Base-by-base conservation (phyloP, 768 basidiomycete genomes). In the Wakefieldia striispora region DNA sequence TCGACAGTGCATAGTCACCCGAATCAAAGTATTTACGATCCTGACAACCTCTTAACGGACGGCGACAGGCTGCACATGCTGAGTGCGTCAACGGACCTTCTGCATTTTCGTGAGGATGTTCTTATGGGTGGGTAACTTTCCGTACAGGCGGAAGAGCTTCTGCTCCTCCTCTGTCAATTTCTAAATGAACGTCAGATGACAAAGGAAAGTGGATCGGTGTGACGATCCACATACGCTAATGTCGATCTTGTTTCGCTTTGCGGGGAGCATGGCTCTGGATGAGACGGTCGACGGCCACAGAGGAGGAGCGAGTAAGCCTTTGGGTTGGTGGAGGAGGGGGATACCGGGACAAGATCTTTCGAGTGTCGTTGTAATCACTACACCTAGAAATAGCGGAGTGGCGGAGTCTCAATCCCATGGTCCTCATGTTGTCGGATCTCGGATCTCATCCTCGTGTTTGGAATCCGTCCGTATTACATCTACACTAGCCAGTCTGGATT, bases 1-100 rank as follows among this genome's bases (percentile, higher is more conserved):
- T 97, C 43, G 92, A 93, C 57, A 99, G 77, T 26, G 95, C 95
- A 64, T 98, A 98, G 69, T 99, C 97, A 50, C 97, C 97, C 48
- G 95, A 98, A 72, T 98, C 97, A 69, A 99, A 99, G 74, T 93
- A 99, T 72, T 98, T 98, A 63, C 97, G 90, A 65, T 99, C 95
- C 95, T 97, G 59, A 33, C 45, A 20, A 40, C 47, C 37, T 54
- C 43, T 53, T 40, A 47, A 23, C 33, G 45, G 49, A 46, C 54
- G 34, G 23, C 34, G 19, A 35, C 21, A n/a, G n/a, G n/a, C n/a
- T n/a, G n/a, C n/a, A 48, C 29, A 39, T 45, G 37, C 17, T 11
- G 23, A 19, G 39, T 3, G 36, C 16, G 27, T 36, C 3, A 27
- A 63, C 77, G 43, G 39, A 91, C 95, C 84, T 92, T 95, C 71